Base-by-base conservation (phyloP, 176 grass and related monocot species). In the Eleusine indica region DNA sequence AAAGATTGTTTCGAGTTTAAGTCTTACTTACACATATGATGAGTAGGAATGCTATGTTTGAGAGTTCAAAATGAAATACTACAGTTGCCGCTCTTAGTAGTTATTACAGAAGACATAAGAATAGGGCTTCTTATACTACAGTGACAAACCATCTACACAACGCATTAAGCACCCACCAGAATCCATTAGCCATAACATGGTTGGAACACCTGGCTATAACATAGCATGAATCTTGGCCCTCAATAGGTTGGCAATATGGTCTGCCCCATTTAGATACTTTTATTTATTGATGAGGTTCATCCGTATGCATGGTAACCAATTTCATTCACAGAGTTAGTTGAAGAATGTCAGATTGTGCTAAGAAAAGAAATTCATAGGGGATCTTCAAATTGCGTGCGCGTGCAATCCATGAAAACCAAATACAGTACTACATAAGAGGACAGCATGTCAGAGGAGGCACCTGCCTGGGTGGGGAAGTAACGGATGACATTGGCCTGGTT, bases 401-500 rank as follows among this genome's bases (percentile, higher is more conserved):
- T 35, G 32, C 32, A 35, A 35, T 35, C 32, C 32, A 35, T 35
- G 32, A 35, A 35, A 35, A 35, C 32, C 32, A 35, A 35, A 35
- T 35, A 35, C 32, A 35, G 32, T 35, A 49, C 9, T 49, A 16
- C n/a, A 48, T 30, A 73, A 52, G 9, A 52, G 4, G 15, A 51
- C 71, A 74, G 16, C 48, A 53, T 37, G 48, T 17, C 48, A 75
- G 73, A 13, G 1, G 56, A 60, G 10, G 1, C 32, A 5, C 48
- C 39, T 0, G 89, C 96, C 96, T 98, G 96, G 29, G 93, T 95
- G 38, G 93, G 96, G 74, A 98, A 93, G 83, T 98, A 98, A 48
- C 93, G 80, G 87, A 98, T 93, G 88, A 93, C 96, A 86, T 93
- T 98, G 82, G 93, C 96, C 79, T 98, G 93, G 84, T 98, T 95